Conservation (phyloP, 495 filamentous ascomycete genomes). For the Annulohypoxylon maeteangense region DNA sequence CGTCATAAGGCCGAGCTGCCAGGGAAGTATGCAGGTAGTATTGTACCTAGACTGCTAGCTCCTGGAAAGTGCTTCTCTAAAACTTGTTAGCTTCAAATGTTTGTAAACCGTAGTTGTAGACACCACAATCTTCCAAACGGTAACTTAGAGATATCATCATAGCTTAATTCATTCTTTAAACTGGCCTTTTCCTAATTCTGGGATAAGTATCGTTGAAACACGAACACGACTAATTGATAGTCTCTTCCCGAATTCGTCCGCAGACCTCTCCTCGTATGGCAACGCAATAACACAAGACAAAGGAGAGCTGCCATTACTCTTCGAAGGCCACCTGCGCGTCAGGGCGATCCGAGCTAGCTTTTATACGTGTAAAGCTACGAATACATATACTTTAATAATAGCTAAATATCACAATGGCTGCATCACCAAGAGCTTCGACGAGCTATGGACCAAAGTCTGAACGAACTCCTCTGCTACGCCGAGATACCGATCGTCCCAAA, state of each 20-base stretch:
- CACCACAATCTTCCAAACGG: background rate
- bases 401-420: constrained; percentile 35
- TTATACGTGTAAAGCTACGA: background rate
- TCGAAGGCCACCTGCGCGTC: background rate
- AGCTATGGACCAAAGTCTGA: constrained; percentile 37
- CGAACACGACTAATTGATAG: background rate
- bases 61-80: constrained; percentile 16
- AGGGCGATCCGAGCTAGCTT: background rate
- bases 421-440: constrained; percentile 33
- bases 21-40: background rate
- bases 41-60: constrained; percentile 10
- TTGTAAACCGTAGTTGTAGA: background rate
- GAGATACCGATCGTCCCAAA: constrained; percentile 49
- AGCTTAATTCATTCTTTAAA: constrained; percentile 9
- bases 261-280: constrained; percentile 25
- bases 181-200: background rate
- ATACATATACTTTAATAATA: background rate
- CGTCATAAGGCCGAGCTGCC: constrained; percentile 38
- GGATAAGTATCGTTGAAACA: background rate
- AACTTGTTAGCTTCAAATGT: constrained; percentile 16
- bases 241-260: background rate
- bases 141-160: background rate
- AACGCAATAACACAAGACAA: constrained; percentile 28
- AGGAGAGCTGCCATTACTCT: constrained; percentile 11
- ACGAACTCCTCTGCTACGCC: constrained; percentile 54